Conservation (phyloP, 2,329 filamentous ascomycete genomes). For the Trichoderma asperellum region DNA sequence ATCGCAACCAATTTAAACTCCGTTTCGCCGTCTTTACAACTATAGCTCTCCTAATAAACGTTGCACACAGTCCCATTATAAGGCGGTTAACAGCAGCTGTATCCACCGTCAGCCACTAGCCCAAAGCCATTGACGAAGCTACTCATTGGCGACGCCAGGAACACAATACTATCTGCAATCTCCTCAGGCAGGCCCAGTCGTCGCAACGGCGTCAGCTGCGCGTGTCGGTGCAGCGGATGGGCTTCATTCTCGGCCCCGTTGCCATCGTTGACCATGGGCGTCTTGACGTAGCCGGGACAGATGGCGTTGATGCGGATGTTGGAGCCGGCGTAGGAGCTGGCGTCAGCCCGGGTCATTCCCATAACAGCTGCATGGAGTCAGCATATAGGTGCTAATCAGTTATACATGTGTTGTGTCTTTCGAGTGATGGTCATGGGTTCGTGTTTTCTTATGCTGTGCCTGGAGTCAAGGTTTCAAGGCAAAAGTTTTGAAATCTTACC, state of each 20-base stretch:
- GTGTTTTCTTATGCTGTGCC: not conserved
- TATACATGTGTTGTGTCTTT: too few species aligned
- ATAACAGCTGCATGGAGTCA: constrained; percentile 42
- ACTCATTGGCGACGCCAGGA: constrained; percentile 55
- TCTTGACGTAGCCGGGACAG: constrained; percentile 57
- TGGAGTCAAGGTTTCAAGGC: not conserved
- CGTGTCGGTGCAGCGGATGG: constrained; percentile 43
- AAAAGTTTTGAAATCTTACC: constrained; percentile 36
- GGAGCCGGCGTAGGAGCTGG: constrained; percentile 53
- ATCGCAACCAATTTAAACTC: too few species aligned
- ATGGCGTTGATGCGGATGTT: constrained; percentile 64
- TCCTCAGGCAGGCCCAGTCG: constrained; percentile 55
- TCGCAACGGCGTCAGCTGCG: constrained; percentile 52
- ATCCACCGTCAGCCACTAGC: constrained; percentile 54
- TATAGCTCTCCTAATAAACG: not conserved
- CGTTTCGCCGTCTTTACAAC: too few species aligned
- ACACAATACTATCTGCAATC: constrained; percentile 56
- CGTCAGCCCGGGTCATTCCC: constrained; percentile 59
- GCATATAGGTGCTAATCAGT: not conserved
- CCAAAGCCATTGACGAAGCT: constrained; percentile 57
- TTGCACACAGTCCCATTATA: too few species aligned
- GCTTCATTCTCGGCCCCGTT: constrained; percentile 28
- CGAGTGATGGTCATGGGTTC: not conserved
- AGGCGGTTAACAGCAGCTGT: constrained; percentile 26
- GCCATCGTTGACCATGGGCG: constrained; percentile 42